Conservation (phyloP, 2,329 filamentous ascomycete genomes). For the Cladosporium oxysporum region DNA sequence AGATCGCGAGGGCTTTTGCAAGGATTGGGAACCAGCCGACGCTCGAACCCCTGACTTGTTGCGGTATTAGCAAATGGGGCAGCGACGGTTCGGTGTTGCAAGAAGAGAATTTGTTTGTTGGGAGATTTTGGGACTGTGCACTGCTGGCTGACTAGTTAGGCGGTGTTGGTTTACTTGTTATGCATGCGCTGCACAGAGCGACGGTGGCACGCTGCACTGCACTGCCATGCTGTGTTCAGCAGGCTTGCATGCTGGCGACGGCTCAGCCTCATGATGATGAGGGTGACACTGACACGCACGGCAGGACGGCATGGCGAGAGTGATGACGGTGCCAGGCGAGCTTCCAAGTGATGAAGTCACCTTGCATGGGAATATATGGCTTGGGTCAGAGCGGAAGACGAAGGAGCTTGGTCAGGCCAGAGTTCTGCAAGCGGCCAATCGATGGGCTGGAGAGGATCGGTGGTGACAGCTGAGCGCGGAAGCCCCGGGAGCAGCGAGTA, state of each 20-base stretch:
- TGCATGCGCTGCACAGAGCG: neutral
- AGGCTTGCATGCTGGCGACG: neutral
- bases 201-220: neutral
- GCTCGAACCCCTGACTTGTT: constrained; percentile 5
- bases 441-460: neutral
- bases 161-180: neutral
- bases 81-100: constrained; percentile 1
- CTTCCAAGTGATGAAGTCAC: neutral
- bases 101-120: constrained; percentile 14
- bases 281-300: neutral
- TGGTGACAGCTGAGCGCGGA: neutral
- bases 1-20: neutral
- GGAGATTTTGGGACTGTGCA: constrained; percentile 7
- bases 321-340: neutral
- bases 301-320: neutral
- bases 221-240: constrained; percentile 4
- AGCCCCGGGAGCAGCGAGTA: neutral
- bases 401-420: neutral
- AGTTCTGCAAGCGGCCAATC: neutral
- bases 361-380: neutral
- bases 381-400: neutral
- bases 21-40: neutral
- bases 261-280: constrained; percentile 4
- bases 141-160: neutral
- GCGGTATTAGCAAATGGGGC: constrained; percentile 1